phyloP scores from a whole-genome alignment of 2,329 filamentous ascomycete species.

The Pezizomycotina sp. region DNA sequence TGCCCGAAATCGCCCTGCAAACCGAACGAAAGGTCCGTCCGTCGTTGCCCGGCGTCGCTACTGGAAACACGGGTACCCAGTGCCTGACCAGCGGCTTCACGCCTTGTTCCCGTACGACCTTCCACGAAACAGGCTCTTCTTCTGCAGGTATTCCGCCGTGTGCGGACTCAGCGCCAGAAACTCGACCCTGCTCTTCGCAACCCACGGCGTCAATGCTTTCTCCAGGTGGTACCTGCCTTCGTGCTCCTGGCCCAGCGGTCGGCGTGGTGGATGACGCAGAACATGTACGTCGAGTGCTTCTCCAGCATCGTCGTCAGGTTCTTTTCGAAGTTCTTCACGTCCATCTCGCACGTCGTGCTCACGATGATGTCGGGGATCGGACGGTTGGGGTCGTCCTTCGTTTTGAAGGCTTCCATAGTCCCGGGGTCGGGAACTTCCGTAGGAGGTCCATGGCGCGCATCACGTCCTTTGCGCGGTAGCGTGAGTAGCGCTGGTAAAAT shows the following conservation, averaged over 20 bases:
- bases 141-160: slow-evolving; percentile 23
- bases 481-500: slow-evolving; percentile 23
- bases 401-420: slow-evolving; percentile 13
- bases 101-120: slow-evolving; percentile 15
- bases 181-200: slow-evolving; percentile 21
- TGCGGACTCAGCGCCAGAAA: slow-evolving; percentile 25
- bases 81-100: slow-evolving; percentile 19
- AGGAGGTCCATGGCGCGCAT: slow-evolving; percentile 24
- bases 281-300: slow-evolving; percentile 23
- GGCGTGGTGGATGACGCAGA: slow-evolving; percentile 25
- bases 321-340: slow-evolving; percentile 16
- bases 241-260: slow-evolving; percentile 24
- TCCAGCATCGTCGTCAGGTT: slow-evolving; percentile 22
- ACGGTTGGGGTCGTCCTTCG: slow-evolving; percentile 7
- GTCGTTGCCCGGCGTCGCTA: slow-evolving; percentile 11
- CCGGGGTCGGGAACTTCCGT: slow-evolving; percentile 15
- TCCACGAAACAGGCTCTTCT: slow-evolving; percentile 22
- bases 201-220: slow-evolving; percentile 20
- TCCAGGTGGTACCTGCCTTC: slow-evolving; percentile 17
- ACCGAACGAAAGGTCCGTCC: slow-evolving; percentile 22
- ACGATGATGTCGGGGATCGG: slow-evolving; percentile 24
- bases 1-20: slow-evolving; percentile 26
- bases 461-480: slow-evolving; percentile 25
- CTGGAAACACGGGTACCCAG: slow-evolving; percentile 26
- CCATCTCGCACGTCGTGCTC: slow-evolving; percentile 25